These are phyloP conservation scores for Aspergillus tanneri DNA, from an alignment of 2,329 filamentous ascomycete species.

Conservation along the genomic window DNA sequence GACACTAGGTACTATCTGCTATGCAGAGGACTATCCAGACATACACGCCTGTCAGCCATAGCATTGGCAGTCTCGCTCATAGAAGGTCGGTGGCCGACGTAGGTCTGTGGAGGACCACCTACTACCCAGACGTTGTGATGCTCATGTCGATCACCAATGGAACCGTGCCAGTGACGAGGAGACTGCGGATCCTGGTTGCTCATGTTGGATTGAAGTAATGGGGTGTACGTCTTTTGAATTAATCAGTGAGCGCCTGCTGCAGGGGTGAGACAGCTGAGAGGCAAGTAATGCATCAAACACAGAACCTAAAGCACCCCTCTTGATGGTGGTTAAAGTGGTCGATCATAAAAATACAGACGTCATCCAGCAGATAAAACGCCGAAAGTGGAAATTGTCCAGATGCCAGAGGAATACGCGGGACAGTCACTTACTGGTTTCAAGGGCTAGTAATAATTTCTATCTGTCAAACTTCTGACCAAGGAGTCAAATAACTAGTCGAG, in stretches of 20 bases:
- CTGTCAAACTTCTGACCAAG: neutral
- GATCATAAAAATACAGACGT: neutral
- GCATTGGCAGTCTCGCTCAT: conserved; percentile 23
- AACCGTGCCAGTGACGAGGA: conserved; percentile 38
- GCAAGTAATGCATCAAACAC: neutral
- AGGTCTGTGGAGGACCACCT: conserved; percentile 26
- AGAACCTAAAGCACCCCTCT: too few species aligned
- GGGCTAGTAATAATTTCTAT: neutral
- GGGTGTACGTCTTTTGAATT: neutral
- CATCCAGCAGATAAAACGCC: neutral
- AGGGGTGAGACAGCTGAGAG: too few species aligned
- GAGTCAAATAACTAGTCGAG: neutral
- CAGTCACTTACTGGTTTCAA: neutral
- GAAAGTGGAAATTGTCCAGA: too few species aligned
- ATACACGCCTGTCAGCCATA: conserved; percentile 29
- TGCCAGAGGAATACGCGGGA: too few species aligned
- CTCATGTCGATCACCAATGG: conserved; percentile 34
- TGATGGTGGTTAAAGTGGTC: too few species aligned
- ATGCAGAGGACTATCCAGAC: conserved; percentile 9
- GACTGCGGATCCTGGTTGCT: conserved; percentile 21
- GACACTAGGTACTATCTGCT: neutral
- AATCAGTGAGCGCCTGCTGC: too few species aligned
- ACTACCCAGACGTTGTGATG: conserved; percentile 38
- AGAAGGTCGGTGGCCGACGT: conserved; percentile 24
- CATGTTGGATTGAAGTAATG: conserved; percentile 12